Percentiles rank a stretch among this genome's conserved stretches.
These are phyloP conservation scores for Jaminaea rosea DNA, from an alignment of 1,284 basidiomycete genomes.

Conservation along the genomic window DNA sequence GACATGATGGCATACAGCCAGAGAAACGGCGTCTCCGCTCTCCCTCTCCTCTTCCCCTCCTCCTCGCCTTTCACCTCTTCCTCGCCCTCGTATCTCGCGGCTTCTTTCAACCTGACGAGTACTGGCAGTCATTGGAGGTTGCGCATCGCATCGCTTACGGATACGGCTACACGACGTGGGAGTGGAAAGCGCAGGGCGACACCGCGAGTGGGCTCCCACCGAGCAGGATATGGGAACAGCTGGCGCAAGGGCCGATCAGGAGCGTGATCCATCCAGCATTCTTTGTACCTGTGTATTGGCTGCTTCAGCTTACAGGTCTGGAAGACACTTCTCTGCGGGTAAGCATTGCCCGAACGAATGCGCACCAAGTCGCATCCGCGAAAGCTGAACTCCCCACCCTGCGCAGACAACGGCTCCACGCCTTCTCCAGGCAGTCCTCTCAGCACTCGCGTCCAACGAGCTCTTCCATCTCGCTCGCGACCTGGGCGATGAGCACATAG, in stretches of 20 bases:
- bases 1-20: too few relatives aligned
- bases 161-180: conserved; percentile 89
- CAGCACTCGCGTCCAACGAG: conserved; percentile 71
- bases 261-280: conserved; percentile 50
- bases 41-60: not conserved
- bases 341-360: conserved; percentile 19
- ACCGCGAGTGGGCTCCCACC: not conserved
- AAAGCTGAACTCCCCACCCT: too few relatives aligned
- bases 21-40: too few relatives aligned
- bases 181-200: conserved; percentile 57
- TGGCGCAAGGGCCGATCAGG: conserved; percentile 39
- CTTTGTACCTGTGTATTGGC: conserved; percentile 69
- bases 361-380: too few relatives aligned
- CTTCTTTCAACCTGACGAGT: conserved; percentile 98
- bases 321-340: conserved; percentile 50
- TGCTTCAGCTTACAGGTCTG: conserved; percentile 56
- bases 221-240: not conserved
- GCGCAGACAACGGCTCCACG: conserved; percentile 57
- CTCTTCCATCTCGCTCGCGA: conserved; percentile 59
- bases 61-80: not conserved
- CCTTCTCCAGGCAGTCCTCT: conserved; percentile 68
- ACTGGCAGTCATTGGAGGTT: conserved; percentile 86
- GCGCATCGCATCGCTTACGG: conserved; percentile 82
- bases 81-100: too few relatives aligned
- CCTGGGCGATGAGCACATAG: conserved; percentile 58